phyloP scores from a whole-genome alignment of 140 eudicot species.

The Eryngium alpinum region DNA sequence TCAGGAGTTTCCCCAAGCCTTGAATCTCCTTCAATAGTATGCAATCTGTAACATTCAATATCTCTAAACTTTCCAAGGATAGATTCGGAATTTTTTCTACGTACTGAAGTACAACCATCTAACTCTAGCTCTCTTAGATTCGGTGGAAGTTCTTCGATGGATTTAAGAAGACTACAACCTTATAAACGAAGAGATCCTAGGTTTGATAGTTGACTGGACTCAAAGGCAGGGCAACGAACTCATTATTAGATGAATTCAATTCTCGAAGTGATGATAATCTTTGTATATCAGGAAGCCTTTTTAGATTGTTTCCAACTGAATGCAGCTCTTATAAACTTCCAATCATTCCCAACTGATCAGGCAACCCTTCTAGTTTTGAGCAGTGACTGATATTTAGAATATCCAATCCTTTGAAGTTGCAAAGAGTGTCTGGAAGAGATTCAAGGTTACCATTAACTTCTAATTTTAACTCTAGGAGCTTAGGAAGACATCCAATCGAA shows the following conservation, averaged over 20 bases:
- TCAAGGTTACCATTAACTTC: neutral
- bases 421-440: neutral
- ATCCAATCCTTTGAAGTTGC: neutral
- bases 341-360: neutral
- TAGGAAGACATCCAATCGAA: neutral
- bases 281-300: neutral
- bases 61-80: neutral
- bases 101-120: neutral
- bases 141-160: neutral
- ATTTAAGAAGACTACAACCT: neutral
- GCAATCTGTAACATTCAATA: neutral
- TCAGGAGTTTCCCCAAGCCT: neutral
- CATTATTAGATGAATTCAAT: neutral
- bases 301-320: neutral
- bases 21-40: neutral
- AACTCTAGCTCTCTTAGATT: neutral
- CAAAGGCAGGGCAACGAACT: neutral
- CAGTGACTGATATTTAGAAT: neutral
- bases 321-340: neutral
- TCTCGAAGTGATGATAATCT: neutral
- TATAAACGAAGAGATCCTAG: neutral
- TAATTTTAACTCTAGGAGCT: neutral
- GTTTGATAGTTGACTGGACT: neutral
- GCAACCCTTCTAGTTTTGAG: neutral
- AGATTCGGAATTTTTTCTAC: neutral